These are phyloP conservation scores for Juncus inflexus DNA, from an alignment of 176 grass and related monocot species.

Conservation along the genomic window DNA sequence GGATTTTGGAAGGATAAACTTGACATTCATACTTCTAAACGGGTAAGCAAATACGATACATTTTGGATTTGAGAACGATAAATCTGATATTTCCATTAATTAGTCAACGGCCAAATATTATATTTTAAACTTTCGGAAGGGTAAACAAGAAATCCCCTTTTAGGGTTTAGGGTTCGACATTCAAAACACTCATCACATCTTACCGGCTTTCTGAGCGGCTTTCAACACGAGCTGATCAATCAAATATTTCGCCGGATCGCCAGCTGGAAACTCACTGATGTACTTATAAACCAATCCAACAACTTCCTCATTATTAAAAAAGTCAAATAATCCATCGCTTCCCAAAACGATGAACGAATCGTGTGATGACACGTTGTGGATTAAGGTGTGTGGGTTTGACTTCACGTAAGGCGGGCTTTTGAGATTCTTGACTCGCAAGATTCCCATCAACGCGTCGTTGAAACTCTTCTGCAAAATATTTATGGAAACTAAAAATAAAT, in stretches of 20 bases:
- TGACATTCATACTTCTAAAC: background rate
- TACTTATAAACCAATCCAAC: conserved; percentile 75
- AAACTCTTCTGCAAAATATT: conserved; percentile 56
- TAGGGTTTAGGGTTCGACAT: no score
- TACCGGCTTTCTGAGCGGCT: conserved; percentile 94
- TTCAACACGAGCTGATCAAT: conserved; percentile 75
- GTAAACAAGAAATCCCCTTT: no score
- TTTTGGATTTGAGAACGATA: no score
- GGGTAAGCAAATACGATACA: no score
- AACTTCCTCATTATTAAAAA: conserved; percentile 86
- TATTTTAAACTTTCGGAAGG: no score
- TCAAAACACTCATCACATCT: no score
- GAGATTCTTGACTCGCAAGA: conserved; percentile 75
- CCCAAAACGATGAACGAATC: conserved; percentile 94
- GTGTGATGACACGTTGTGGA: conserved; percentile 56
- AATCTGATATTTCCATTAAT: no score
- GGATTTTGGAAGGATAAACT: background rate
- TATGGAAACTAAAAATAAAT: conserved; percentile 8
- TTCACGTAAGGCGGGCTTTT: conserved; percentile 73
- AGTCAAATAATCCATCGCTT: conserved; percentile 96
- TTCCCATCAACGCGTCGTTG: conserved; percentile 95
- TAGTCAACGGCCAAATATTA: no score
- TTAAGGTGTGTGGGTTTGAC: conserved; percentile 77
- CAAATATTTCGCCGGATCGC: conserved; percentile 91
- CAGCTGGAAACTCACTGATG: conserved; percentile 62